Evolutionary conservation across 257 asterid species (phyloP).

Genomic region (Solanum chmielewskii): DNA sequence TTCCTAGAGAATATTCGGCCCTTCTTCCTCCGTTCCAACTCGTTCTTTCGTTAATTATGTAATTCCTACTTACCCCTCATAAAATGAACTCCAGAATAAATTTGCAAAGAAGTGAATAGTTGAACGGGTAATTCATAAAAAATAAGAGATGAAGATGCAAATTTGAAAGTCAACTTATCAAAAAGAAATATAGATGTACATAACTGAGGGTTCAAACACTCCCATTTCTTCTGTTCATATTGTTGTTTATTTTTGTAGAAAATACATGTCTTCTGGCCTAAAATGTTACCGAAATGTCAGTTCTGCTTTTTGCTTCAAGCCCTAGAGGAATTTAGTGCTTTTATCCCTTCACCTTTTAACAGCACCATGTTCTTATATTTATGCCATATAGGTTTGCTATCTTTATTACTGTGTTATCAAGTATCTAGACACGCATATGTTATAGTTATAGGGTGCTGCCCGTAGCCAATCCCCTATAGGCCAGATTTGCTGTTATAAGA

Average conservation of each 20-base stretch:
- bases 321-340: neutral
- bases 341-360: neutral
- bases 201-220: neutral
- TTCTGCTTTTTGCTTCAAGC: neutral
- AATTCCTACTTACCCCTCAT: neutral
- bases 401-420: neutral
- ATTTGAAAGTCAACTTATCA: neutral
- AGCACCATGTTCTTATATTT: neutral
- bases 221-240: neutral
- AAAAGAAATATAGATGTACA: neutral
- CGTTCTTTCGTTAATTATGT: neutral
- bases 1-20: neutral
- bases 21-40: neutral
- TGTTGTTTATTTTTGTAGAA: neutral
- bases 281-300: neutral
- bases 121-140: neutral
- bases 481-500: neutral
- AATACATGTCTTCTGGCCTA: neutral
- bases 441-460: neutral
- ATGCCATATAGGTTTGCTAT: neutral
- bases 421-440: neutral
- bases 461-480: neutral
- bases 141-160: neutral
- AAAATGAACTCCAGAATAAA: neutral
- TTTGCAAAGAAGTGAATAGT: neutral